Percentiles rank a stretch among this genome's conserved stretches.
These are phyloP conservation scores for Penicillium alfredii DNA, from an alignment of 495 filamentous ascomycete genomes.

Conservation along the genomic window DNA sequence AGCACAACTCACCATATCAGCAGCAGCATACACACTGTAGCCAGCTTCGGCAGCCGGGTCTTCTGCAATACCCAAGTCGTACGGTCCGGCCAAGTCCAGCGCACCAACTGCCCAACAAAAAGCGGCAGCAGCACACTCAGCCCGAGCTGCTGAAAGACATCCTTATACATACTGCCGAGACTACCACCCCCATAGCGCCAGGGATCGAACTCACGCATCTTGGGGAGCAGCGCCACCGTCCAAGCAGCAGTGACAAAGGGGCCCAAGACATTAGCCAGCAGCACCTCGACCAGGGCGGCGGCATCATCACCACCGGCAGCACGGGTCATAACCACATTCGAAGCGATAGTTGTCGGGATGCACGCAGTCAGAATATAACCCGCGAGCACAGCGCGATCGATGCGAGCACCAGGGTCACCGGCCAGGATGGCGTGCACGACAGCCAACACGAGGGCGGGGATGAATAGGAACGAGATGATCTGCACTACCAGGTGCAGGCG, in stretches of 20 bases:
- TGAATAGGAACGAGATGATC: slow-evolving; percentile 44
- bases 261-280: slow-evolving; percentile 49
- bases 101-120: slow-evolving; percentile 42
- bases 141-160: slow-evolving; percentile 48
- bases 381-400: slow-evolving; percentile 46
- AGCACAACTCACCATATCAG: slow-evolving; percentile 43
- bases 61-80: slow-evolving; percentile 36
- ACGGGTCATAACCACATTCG: slow-evolving; percentile 54
- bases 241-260: slow-evolving; percentile 48
- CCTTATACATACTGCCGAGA: slow-evolving; percentile 44
- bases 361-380: slow-evolving; percentile 51
- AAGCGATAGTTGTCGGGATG: slow-evolving; percentile 54
- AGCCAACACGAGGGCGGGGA: slow-evolving; percentile 41
- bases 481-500: slow-evolving; percentile 48
- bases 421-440: slow-evolving; percentile 44
- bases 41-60: slow-evolving; percentile 41
- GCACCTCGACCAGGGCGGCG: slow-evolving; percentile 48
- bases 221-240: slow-evolving; percentile 46
- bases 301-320: slow-evolving; percentile 51
- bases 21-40: slow-evolving; percentile 41
- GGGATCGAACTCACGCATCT: slow-evolving; percentile 34
- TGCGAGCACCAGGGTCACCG: slow-evolving; percentile 33
- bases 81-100: slow-evolving; percentile 43
- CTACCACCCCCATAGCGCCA: slow-evolving; percentile 41
- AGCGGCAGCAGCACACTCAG: slow-evolving; percentile 46